Conservation (phyloP, 2,329 filamentous ascomycete genomes). For the Fusarium burgessii region DNA sequence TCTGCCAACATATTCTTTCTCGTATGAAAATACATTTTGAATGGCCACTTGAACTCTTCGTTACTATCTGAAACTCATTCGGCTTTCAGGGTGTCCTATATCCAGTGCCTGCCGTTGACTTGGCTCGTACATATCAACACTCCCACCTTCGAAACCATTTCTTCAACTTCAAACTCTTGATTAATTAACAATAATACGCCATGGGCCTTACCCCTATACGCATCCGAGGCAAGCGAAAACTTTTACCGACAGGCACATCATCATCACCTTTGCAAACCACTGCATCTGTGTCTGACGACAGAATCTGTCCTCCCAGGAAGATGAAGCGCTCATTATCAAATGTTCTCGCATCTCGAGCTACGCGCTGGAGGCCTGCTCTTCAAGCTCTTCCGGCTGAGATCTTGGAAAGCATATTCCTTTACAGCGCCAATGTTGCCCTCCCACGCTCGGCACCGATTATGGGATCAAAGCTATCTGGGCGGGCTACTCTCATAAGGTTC, state of each 20-base stretch:
- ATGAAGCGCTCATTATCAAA: conserved; percentile 47
- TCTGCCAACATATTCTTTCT: not conserved
- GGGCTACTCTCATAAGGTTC: conserved; percentile 53
- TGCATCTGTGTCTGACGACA: not conserved
- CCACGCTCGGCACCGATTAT: conserved; percentile 59
- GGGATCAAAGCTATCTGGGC: conserved; percentile 59
- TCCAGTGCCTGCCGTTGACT: not conserved
- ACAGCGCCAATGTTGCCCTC: conserved; percentile 62
- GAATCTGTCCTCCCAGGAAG: conserved; percentile 37
- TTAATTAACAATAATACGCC: not conserved
- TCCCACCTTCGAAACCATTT: not conserved
- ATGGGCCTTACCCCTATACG: conserved; percentile 65
- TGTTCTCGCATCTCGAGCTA: conserved; percentile 47
- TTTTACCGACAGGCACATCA: conserved; percentile 29
- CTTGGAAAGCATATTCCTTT: conserved; percentile 64
- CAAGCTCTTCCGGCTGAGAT: conserved; percentile 63
- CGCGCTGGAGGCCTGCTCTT: conserved; percentile 44
- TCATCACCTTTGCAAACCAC: conserved; percentile 12
- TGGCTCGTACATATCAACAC: not conserved
- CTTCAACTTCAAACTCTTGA: not conserved
- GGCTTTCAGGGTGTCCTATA: not conserved
- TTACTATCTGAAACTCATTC: not conserved
- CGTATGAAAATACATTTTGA: not conserved
- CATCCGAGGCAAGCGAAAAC: conserved; percentile 64
- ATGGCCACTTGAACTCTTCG: not conserved